Conservation (phyloP, 306 rosid species). For the Cucumis melo region DNA sequence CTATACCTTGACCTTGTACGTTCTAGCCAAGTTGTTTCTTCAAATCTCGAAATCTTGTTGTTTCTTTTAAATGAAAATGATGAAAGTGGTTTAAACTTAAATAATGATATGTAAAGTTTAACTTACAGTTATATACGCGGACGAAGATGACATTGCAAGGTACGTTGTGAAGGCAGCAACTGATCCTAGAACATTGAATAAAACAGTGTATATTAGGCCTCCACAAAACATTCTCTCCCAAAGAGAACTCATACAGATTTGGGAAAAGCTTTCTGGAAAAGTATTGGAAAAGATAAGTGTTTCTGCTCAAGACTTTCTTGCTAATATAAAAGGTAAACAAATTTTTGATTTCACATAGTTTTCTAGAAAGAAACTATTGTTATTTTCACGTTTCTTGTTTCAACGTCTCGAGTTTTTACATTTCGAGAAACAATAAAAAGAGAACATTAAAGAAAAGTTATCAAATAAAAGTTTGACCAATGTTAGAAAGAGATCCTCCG, state of each 20-base stretch:
- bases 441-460: too few relatives aligned
- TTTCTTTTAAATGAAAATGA: too few relatives aligned
- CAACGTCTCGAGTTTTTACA: too few relatives aligned
- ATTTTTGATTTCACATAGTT: neutral
- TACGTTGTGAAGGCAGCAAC: slow-evolving; percentile 66
- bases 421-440: too few relatives aligned
- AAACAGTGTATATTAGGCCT: slow-evolving; percentile 66
- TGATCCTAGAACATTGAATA: slow-evolving; percentile 70
- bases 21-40: too few relatives aligned
- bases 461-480: too few relatives aligned
- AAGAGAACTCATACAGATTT: slow-evolving; percentile 37
- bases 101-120: too few relatives aligned
- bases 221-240: slow-evolving; percentile 60
- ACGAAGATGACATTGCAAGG: slow-evolving; percentile 59
- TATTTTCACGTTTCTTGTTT: too few relatives aligned
- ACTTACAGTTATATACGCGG: slow-evolving; percentile 31
- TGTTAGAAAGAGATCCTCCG: too few relatives aligned
- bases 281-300: slow-evolving; percentile 29
- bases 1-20: too few relatives aligned
- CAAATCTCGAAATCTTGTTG: too few relatives aligned
- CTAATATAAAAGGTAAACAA: slow-evolving; percentile 42
- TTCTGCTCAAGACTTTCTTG: slow-evolving; percentile 43
- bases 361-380: neutral
- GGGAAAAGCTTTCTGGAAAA: slow-evolving; percentile 57
- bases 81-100: too few relatives aligned